phyloP scores from a whole-genome alignment of 495 filamentous ascomycete genomes.

The Sordaria brevicollis region DNA sequence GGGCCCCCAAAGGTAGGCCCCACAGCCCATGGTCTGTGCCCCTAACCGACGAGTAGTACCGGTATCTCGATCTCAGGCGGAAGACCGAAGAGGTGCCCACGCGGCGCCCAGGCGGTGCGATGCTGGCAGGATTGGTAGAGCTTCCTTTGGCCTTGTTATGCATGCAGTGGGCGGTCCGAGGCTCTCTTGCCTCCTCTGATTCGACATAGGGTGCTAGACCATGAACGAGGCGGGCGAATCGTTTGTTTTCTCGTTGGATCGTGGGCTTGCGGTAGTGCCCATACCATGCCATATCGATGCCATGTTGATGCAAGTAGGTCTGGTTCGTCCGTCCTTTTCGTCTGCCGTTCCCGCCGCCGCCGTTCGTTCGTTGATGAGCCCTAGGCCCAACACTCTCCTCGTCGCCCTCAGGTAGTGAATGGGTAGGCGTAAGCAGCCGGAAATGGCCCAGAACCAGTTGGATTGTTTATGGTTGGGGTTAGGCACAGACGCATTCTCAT shows the following conservation, averaged over 20 bases:
- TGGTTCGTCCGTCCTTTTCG: background rate
- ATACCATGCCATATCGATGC: background rate
- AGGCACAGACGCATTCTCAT: background rate
- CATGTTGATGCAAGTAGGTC: background rate
- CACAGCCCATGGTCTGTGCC: too few species aligned
- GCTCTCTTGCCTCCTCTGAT: constrained; percentile 6
- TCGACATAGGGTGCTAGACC: constrained; percentile 1
- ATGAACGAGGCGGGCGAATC: background rate
- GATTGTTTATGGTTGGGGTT: background rate
- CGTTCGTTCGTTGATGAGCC: background rate
- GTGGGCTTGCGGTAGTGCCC: background rate
- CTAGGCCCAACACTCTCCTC: background rate
- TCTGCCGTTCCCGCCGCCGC: background rate
- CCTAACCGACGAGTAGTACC: too few species aligned
- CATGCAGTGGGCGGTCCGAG: constrained; percentile 1
- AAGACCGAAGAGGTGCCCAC: background rate
- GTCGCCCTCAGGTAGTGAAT: background rate
- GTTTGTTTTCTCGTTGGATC: background rate
- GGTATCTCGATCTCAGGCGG: background rate
- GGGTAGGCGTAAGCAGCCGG: background rate
- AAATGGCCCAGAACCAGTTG: background rate
- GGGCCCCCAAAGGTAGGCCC: too few species aligned
- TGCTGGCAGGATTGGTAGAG: too few species aligned
- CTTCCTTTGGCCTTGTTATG: constrained; percentile 16
- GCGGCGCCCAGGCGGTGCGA: background rate